phyloP scores from a whole-genome alignment of 225 moss, liverwort and hornwort species.

The Pseudisothecium myosuroides region DNA sequence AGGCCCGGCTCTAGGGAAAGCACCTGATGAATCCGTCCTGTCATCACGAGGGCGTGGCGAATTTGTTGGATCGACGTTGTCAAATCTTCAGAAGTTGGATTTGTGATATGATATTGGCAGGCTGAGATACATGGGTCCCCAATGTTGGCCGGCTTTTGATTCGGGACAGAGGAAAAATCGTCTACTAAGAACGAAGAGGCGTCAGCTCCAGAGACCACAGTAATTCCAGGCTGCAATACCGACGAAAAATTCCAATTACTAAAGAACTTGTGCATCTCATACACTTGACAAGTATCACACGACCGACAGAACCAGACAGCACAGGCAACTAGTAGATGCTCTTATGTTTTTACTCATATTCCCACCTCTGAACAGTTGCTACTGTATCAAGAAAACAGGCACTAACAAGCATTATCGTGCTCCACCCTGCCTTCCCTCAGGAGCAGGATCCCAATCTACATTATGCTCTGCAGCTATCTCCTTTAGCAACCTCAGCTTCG shows the following conservation, averaged over 20 bases:
- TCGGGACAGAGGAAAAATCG: slow-evolving; percentile 24
- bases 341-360: neutral
- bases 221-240: slow-evolving; percentile 25
- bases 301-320: neutral
- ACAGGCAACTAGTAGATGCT: neutral
- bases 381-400: neutral
- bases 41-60: neutral
- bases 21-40: neutral
- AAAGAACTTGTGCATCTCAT: neutral
- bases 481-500: slow-evolving; percentile 38
- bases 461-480: slow-evolving; percentile 45
- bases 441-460: slow-evolving; percentile 34
- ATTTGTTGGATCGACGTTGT: neutral
- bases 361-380: neutral
- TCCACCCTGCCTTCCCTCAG: slow-evolving; percentile 10
- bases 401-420: slow-evolving; percentile 32
- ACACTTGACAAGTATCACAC: too few species aligned
- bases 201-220: neutral
- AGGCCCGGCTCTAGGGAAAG: neutral
- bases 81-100: neutral
- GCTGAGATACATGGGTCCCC: neutral
- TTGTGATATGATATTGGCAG: neutral
- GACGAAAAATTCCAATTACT: neutral
- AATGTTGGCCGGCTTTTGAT: slow-evolving; percentile 8
- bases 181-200: neutral